Percentiles rank a stretch among this genome's conserved stretches.
Conservation (phyloP, 108 stramenopile genomes). For the Aureococcus anophagefferens region DNA sequence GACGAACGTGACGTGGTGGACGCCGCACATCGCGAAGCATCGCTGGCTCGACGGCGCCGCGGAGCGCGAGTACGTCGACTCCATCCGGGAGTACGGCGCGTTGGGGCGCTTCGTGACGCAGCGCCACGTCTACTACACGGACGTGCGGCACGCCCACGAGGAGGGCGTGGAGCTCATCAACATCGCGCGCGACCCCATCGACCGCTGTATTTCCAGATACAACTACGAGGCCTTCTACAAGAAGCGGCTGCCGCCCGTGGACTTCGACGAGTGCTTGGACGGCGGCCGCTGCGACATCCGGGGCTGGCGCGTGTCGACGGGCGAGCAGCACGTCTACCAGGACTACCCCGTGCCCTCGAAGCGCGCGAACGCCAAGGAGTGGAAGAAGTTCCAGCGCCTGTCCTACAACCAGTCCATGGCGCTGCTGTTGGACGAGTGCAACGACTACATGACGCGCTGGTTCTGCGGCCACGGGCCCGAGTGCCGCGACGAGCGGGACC, state of each 20-base stretch:
- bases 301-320: no score
- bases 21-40: background rate
- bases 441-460: background rate
- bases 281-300: background rate
- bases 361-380: background rate
- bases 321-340: background rate
- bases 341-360: background rate
- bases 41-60: background rate
- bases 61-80: background rate
- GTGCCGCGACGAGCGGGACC: background rate
- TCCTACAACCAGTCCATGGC: background rate
- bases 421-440: background rate
- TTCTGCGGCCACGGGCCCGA: constrained; percentile 1
- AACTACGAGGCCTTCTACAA: constrained; percentile 1
- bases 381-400: background rate
- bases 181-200: background rate
- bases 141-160: background rate
- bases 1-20: background rate
- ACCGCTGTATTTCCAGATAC: background rate
- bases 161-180: background rate
- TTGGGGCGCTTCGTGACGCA: background rate
- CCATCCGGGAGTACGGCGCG: background rate
- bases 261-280: background rate
- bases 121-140: constrained; percentile 1
- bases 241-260: background rate